These are phyloP conservation scores for Leishmania gerbilli DNA, from an alignment of 208 protist genomes.

Conservation along the genomic window DNA sequence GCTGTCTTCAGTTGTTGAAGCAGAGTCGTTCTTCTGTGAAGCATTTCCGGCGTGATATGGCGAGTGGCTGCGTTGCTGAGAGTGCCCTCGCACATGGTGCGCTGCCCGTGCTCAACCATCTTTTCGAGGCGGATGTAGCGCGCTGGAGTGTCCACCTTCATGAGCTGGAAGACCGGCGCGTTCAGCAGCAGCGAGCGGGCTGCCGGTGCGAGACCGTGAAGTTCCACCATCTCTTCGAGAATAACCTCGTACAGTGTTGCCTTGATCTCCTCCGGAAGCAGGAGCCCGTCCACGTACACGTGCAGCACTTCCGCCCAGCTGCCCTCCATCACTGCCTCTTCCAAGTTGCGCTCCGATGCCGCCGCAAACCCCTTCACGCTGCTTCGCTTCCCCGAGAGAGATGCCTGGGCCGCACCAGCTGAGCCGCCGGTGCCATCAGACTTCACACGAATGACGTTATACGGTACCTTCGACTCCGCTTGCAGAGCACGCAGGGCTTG, in stretches of 20 bases:
- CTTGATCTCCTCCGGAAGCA: conserved; percentile 72
- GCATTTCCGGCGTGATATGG: conserved; percentile 34
- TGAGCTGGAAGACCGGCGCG: conserved; percentile 67
- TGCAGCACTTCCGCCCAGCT: conserved; percentile 73
- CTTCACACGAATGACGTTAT: conserved; percentile 70
- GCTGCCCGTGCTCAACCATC: conserved; percentile 47
- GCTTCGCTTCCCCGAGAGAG: neutral
- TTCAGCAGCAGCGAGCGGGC: conserved; percentile 76
- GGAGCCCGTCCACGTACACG: conserved; percentile 61
- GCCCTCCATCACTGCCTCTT: conserved; percentile 62
- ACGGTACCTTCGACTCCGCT: conserved; percentile 75
- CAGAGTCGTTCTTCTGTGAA: conserved; percentile 41
- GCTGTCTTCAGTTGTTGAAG: conserved; percentile 51
- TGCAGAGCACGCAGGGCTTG: conserved; percentile 69
- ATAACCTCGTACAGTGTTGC: conserved; percentile 77
- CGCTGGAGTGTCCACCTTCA: conserved; percentile 47
- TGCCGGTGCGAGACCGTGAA: conserved; percentile 63
- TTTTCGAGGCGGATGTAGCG: conserved; percentile 71
- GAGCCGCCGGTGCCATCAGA: neutral
- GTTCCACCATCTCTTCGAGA: conserved; percentile 75
- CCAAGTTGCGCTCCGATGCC: conserved; percentile 36
- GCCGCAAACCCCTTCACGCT: conserved; percentile 10
- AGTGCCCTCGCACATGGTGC: conserved; percentile 10
- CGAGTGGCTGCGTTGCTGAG: conserved; percentile 7
- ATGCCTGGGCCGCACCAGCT: neutral